phyloP scores from a whole-genome alignment of 1,284 basidiomycete species.

The Microbotryomycetes sp. region DNA sequence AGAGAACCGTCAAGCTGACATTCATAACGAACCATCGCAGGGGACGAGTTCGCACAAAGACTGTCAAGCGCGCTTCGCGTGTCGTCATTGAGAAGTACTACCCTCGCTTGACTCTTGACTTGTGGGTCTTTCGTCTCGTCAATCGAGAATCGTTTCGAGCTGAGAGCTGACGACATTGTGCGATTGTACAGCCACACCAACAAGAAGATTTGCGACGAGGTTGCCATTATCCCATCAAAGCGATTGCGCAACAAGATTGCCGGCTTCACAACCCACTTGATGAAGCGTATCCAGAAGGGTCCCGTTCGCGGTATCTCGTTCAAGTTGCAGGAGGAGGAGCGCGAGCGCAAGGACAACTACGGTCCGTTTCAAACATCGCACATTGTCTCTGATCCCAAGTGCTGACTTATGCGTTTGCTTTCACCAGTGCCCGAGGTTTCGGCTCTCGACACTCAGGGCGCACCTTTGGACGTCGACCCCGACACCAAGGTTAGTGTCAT shows the following conservation, averaged over 20 bases:
- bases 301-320: constrained; percentile 99
- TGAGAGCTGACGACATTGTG: not conserved
- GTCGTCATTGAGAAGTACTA: constrained; percentile 99
- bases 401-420: not conserved
- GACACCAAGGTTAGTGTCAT: constrained; percentile 71
- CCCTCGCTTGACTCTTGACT: constrained; percentile 39
- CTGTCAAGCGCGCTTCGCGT: constrained; percentile 97
- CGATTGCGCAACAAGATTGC: constrained; percentile 99
- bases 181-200: constrained; percentile 60
- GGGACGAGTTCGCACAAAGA: constrained; percentile 99
- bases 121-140: constrained; percentile 40
- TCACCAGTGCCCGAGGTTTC: constrained; percentile 79
- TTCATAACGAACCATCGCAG: no score
- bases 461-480: constrained; percentile 74
- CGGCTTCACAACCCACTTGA: constrained; percentile 99
- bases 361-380: constrained; percentile 6
- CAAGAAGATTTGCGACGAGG: constrained; percentile 96
- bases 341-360: constrained; percentile 98
- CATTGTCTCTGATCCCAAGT: not conserved
- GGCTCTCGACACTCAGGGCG: constrained; percentile 70
- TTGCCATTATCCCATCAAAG: constrained; percentile 96
- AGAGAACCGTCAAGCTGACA: no score
- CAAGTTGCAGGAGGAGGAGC: constrained; percentile 99
- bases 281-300: constrained; percentile 99
- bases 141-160: not conserved